Percentiles rank a stretch among this genome's conserved stretches.
Evolutionary conservation across 2,329 filamentous ascomycete species (phyloP).

Genomic region (Diaporthe helianthi): DNA sequence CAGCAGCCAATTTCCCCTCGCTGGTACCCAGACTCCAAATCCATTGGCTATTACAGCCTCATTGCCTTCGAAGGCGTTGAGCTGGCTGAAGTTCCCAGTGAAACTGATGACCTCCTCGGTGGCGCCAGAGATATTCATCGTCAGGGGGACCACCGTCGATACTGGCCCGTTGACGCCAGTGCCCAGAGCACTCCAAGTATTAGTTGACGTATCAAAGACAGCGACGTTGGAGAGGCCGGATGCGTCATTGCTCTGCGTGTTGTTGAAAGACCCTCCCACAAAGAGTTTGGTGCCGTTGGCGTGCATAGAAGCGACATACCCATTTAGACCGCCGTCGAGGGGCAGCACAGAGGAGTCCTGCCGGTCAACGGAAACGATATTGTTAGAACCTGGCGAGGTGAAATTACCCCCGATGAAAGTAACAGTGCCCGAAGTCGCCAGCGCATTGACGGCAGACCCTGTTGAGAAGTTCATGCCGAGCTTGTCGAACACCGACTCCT

Average conservation of each 20-base stretch:
- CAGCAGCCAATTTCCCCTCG: constrained; percentile 83
- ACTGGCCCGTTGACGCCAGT: constrained; percentile 86
- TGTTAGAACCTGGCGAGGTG: constrained; percentile 69
- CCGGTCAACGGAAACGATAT: constrained; percentile 78
- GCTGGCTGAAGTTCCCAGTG: constrained; percentile 78
- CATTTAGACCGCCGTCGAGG: constrained; percentile 78
- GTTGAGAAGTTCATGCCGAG: constrained; percentile 74
- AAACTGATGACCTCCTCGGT: constrained; percentile 78
- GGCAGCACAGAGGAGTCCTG: constrained; percentile 67
- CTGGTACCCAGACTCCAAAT: constrained; percentile 92
- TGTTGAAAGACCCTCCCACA: constrained; percentile 84
- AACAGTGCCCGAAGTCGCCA: constrained; percentile 69
- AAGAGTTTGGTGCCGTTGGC: constrained; percentile 73
- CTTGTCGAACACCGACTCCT: constrained; percentile 76
- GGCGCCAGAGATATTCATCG: constrained; percentile 76
- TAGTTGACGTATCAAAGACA: constrained; percentile 71
- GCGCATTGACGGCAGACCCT: constrained; percentile 72
- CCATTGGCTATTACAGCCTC: constrained; percentile 69
- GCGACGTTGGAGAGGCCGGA: constrained; percentile 78
- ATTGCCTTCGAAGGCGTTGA: constrained; percentile 72
- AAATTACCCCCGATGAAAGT: constrained; percentile 89
- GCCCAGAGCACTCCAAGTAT: constrained; percentile 80
- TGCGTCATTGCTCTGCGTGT: constrained; percentile 67
- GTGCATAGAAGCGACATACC: constrained; percentile 75
- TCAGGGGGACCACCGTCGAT: constrained; percentile 74